Evolutionary conservation across 495 filamentous ascomycete species (phyloP).

Genomic region (Bryoglossum gracile): DNA sequence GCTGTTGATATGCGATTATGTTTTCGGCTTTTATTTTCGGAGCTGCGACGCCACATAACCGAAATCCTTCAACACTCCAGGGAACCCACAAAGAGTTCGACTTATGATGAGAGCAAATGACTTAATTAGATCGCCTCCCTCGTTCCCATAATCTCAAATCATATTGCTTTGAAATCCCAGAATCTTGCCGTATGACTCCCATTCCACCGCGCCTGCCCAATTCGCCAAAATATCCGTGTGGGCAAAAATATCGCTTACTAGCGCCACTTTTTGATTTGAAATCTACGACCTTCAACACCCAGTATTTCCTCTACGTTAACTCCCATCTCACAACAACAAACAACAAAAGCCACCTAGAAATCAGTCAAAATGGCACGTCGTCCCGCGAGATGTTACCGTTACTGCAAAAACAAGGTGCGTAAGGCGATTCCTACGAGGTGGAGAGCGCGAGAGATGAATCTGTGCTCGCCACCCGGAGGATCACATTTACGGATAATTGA

Average conservation of each 20-base stretch:
- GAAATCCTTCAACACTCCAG: no score
- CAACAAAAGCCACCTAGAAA: constrained; percentile 45
- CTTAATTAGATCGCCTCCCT: no score
- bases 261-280: neutral
- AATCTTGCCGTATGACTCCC: no score
- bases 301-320: constrained; percentile 5
- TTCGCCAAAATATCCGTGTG: neutral
- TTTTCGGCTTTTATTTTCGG: no score
- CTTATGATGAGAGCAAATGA: no score
- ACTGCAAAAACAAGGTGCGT: constrained; percentile 99
- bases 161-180: no score
- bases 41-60: no score
- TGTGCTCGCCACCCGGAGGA: constrained; percentile 4
- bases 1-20: no score
- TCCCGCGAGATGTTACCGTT: constrained; percentile 98
- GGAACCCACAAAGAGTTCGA: no score
- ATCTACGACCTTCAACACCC: constrained; percentile 1
- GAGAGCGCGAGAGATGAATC: no score
- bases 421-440: constrained; percentile 7
- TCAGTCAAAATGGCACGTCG: constrained; percentile 91
- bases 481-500: constrained; percentile 10
- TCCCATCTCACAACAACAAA: constrained; percentile 29
- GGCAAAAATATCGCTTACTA: neutral
- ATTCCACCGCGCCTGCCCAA: no score
- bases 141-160: no score